phyloP scores from a whole-genome alignment of 2,329 filamentous ascomycete genomes.

The Xylaria sp. region DNA sequence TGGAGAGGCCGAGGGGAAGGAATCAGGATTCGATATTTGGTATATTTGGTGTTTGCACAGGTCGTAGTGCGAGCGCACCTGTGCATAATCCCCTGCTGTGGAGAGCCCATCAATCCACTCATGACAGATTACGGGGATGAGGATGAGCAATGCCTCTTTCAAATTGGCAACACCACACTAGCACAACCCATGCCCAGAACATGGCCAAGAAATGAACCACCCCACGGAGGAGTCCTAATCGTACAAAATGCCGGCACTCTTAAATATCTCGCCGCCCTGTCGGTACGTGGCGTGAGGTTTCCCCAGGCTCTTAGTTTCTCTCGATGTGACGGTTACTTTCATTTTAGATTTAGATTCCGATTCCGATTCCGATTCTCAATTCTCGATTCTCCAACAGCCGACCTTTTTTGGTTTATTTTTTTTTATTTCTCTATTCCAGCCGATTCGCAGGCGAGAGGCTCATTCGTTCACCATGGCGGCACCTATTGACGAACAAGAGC shows the following conservation, averaged over 20 bases:
- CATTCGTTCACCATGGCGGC: conserved; percentile 23
- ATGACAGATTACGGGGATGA: conserved; percentile 26
- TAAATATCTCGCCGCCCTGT: conserved; percentile 24
- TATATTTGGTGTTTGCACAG: not conserved
- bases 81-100: conserved; percentile 20
- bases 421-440: no score
- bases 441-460: conserved; percentile 30
- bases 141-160: conserved; percentile 21
- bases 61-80: not conserved
- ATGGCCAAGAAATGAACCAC: conserved; percentile 11
- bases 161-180: conserved; percentile 24
- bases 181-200: conserved; percentile 19
- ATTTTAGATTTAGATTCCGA: conserved; percentile 24
- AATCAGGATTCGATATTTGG: not conserved
- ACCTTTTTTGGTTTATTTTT: conserved; percentile 16
- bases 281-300: conserved; percentile 18
- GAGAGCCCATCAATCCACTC: conserved; percentile 12
- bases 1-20: not conserved
- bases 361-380: conserved; percentile 18
- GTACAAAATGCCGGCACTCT: conserved; percentile 21
- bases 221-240: conserved; percentile 19
- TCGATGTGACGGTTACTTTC: conserved; percentile 26
- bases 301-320: conserved; percentile 21
- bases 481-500: not conserved
- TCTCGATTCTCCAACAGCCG: conserved; percentile 5